A percentile compares a stretch with the other conserved stretches of the same genome.
These are phyloP conservation scores for Castanea crenata DNA, from an alignment of 306 rosid genomes.

Conservation along the genomic window DNA sequence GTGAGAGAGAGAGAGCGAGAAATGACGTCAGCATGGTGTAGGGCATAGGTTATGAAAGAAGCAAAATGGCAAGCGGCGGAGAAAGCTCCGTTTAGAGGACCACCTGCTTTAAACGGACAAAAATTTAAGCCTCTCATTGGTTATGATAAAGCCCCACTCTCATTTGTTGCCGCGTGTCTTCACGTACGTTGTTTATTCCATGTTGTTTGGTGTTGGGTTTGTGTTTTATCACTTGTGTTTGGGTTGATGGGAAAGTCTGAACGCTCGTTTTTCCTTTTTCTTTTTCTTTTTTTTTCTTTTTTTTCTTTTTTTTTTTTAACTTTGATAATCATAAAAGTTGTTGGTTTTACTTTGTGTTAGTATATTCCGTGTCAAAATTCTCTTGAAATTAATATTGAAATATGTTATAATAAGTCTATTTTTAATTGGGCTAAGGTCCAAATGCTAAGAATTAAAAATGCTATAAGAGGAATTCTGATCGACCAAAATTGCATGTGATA, in stretches of 20 bases:
- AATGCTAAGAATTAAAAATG: too few relatives aligned
- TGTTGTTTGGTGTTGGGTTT: background rate
- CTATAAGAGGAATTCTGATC: too few relatives aligned
- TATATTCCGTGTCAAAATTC: too few relatives aligned
- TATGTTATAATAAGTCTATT: too few relatives aligned
- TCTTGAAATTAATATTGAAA: too few relatives aligned
- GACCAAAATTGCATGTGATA: too few relatives aligned
- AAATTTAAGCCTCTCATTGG: conserved; percentile 15
- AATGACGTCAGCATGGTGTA: conserved; percentile 37
- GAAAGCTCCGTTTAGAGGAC: conserved; percentile 51
- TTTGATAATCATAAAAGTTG: too few relatives aligned
- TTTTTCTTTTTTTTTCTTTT: background rate
- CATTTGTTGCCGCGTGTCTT: conserved; percentile 19
- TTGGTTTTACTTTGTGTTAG: too few relatives aligned
- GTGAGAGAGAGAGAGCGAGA: too few relatives aligned
- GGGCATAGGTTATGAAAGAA: conserved; percentile 26
- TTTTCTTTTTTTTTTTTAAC: background rate
- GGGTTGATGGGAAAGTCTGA: background rate
- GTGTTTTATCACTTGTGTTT: background rate
- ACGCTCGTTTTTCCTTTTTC: background rate
- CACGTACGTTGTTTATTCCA: background rate
- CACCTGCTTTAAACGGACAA: conserved; percentile 47
- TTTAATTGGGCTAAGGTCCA: too few relatives aligned
- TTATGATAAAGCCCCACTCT: conserved; percentile 16
- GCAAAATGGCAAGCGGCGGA: conserved; percentile 64